phyloP scores from a whole-genome alignment of 1,284 basidiomycete species.

The Stereum hirsutum region DNA sequence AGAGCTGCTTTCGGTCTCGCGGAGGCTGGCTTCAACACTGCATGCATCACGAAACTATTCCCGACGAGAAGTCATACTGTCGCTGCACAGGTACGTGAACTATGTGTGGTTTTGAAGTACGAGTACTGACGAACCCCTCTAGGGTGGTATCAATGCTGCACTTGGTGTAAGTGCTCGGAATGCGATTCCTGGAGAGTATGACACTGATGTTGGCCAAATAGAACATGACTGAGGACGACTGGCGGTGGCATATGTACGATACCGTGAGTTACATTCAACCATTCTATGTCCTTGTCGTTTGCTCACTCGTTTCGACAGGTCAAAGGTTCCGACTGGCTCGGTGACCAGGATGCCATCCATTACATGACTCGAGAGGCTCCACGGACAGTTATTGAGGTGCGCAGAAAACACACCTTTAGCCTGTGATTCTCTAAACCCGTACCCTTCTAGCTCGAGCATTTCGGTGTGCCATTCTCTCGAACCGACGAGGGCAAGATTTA shows the following conservation, averaged over 20 bases:
- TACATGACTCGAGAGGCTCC: conserved; percentile 99
- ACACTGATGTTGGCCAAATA: conserved; percentile 22
- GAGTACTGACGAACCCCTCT: conserved; percentile 14
- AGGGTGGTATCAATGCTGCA: conserved; percentile 99
- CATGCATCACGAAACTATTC: conserved; percentile 98
- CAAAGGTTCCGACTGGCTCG: conserved; percentile 99
- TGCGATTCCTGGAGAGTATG: neutral
- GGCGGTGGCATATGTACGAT: conserved; percentile 99
- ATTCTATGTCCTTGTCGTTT: neutral
- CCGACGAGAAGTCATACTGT: conserved; percentile 99
- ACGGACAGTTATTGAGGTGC: conserved; percentile 83
- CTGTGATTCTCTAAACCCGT: conserved; percentile 6
- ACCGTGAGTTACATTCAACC: conserved; percentile 55
- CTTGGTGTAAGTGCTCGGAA: conserved; percentile 66
- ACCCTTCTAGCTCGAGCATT: conserved; percentile 83
- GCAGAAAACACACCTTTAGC: conserved; percentile 15
- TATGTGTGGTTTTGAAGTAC: neutral
- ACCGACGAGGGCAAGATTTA: conserved; percentile 99
- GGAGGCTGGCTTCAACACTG: conserved; percentile 97
- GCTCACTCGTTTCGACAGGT: conserved; percentile 38
- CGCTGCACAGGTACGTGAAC: conserved; percentile 79
- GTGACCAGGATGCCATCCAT: conserved; percentile 99
- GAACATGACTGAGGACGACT: conserved; percentile 99
- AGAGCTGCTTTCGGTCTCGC: conserved; percentile 98
- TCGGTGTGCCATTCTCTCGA: conserved; percentile 97